These are phyloP conservation scores for Xerocomus minutiporus DNA, from an alignment of 1,284 basidiomycete genomes.

Conservation along the genomic window DNA sequence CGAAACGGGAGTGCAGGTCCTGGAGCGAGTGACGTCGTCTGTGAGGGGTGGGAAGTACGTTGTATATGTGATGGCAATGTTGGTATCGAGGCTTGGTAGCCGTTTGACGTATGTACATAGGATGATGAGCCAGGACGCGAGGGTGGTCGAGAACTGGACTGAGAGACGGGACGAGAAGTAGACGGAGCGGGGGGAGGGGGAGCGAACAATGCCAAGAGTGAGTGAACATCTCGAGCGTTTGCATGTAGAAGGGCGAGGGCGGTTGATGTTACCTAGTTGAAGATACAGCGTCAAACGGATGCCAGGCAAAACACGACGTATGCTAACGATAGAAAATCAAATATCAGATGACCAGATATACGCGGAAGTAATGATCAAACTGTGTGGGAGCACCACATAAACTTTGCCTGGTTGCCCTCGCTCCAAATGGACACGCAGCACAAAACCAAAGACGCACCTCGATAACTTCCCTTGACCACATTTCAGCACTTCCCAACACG, in stretches of 20 bases:
- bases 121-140: conserved; percentile 22
- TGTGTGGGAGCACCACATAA: background rate
- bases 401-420: background rate
- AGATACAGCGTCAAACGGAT: conserved; percentile 5
- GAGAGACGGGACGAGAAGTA: conserved; percentile 20
- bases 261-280: conserved; percentile 28
- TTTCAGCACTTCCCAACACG: conserved; percentile 35
- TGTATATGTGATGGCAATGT: conserved; percentile 8
- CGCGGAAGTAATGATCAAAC: background rate
- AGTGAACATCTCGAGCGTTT: conserved; percentile 19
- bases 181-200: conserved; percentile 10
- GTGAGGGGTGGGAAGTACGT: conserved; percentile 8
- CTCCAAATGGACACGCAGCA: conserved; percentile 1
- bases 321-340: background rate
- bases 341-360: background rate
- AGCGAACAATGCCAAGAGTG: conserved; percentile 22
- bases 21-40: background rate
- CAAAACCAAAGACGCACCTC: conserved; percentile 23
- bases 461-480: conserved; percentile 27
- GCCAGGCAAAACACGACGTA: background rate
- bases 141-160: conserved; percentile 20
- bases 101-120: conserved; percentile 7
- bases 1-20: conserved; percentile 12
- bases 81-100: conserved; percentile 4
- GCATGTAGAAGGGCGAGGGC: conserved; percentile 31